Evolutionary conservation across 2,329 filamentous ascomycete genomes (phyloP), one percentile per base, ranked within the genome.

Genomic region (Pseudogymnoascus sp.): DNA sequence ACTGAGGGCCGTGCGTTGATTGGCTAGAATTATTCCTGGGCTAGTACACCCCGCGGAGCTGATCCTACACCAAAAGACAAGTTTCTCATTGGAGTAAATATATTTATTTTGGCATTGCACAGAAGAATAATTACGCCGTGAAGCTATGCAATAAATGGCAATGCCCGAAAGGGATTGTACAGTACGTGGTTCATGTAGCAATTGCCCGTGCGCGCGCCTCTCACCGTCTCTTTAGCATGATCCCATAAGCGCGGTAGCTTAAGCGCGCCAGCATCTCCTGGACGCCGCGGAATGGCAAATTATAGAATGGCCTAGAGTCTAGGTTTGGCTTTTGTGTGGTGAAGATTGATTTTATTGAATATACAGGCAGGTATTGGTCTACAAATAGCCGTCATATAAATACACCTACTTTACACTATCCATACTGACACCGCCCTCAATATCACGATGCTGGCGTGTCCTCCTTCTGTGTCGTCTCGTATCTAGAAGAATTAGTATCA

Each of bases 401-500:
- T 55, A 55, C 48, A 55, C 48, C 48, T 55, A 55, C 9, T 21
- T 33, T 55, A 55, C 48, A 55, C 48, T 55, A 55, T 55, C 29
- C n/a, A 33, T 33, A 55, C 48, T 5, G 13, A 13, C 15, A 21
- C 13, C 10, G 2, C 48, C 29, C 48, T 55, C 10, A 21, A 8
- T 21, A 33, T 55, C 15, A 55, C 21, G 21, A 21, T 33, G 48
- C 48, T 10, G n/a, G 29, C 1, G 48, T 5, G 13, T 7, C 38
- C 3, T 70, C 70, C 51, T 71, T 72, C 61, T 61, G 68, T 17
- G 70, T 72, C 10, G 72, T 73, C 62, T 73, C 72, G 36, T 73
- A 73, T 66, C 71, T 73, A 51, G 39, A 42, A 17, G 59, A 21
- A 41, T 38, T 59, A 59, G 58, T 17, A 41, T 27, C 38, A 8